Base-by-base conservation (phyloP, 768 basidiomycete species). In the Mycena chlorophos region DNA sequence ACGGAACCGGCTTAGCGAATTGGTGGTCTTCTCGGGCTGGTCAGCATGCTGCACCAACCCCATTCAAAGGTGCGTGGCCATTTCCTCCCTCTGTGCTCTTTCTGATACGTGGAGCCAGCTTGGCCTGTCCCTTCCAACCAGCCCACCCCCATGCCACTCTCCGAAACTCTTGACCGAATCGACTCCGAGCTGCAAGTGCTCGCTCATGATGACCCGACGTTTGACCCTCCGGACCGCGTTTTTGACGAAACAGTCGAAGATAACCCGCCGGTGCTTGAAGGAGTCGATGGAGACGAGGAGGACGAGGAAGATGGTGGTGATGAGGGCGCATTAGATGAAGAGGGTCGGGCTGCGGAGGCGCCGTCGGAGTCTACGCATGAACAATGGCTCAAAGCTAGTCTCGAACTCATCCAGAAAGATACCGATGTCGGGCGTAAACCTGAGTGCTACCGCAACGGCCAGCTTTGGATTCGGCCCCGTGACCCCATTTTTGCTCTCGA, bases 401-500 rank as follows among this genome's bases (percentile, higher is more conserved):
- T 61, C 25, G 31, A 49, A 31, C 23, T 27, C 16, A 46, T 57
- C 19, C 16, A 57, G 47, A 53, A 52, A 19, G 29, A 57, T 19
- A 53, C 52, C 17, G 2, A 34, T 10, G 27, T 2, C 5, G 28
- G 50, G 31, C 22, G 22, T 1, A 51, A 49, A 46, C 59, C 59
- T 25, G 37, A 39, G 10, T 46, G 28, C 17, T 61, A 61, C 29
- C 23, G 20, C 2, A 27, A 30, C 6, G 55, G 55, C 1, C 34
- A 47, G 17, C 51, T 60, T 22, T 51, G 54, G 43, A 38, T 51
- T 48, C n/a, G 34, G 17, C 59, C 59, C 2, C 42, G 49, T 22
- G 55, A 61, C 26, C 46, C 59, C 17, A 40, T 61, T 12, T 61
- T 61, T 28, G 55, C 51, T 22, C 49, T 61, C 43, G 12, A 43